Evolutionary conservation across 2,329 filamentous ascomycete genomes (phyloP), one percentile per base, ranked within the genome.

Genomic region (Neofusicoccum cordaticola): DNA sequence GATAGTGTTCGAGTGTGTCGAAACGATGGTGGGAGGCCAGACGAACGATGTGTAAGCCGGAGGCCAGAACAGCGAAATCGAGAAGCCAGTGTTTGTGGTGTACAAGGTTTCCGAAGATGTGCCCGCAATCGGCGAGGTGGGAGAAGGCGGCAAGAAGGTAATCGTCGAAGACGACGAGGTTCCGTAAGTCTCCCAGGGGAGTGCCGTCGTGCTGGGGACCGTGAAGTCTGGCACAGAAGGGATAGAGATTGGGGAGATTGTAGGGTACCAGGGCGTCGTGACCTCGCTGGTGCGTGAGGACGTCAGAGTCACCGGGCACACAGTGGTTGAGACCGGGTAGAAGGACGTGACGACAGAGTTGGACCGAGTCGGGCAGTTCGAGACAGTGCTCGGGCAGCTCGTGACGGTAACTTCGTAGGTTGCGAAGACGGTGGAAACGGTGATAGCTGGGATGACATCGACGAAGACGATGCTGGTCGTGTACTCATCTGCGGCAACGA

Each of bases 381-480:
- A 75, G 52, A 78, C 74, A 51, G 69, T 71, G 19, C 76, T 68
- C n/a, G 73, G 73, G 70, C 79, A 80, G 68, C 75, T 71, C 68
- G 71, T 75, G 69, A 80, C 71, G 48, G 80, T 82, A 67, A 81
- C 72, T 65, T 77, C 74, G 68, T 77, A 72, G 67, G 80, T 82
- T 65, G 73, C 72, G 70, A 77, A 80, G 71, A 78, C 75, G 53
- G 74, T 72, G 66, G 79, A 81, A 67, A 76, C 77, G 64, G 76
- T 75, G 64, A 74, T 70, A 42, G 74, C 75, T 2, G 74, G 72
- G 37, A 70, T 66, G 62, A 71, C 68, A 51, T 73, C 68, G 60
- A 75, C 68, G 17, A 60, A 35, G 60, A 74, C 37, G 31, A 65
- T 39, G 39, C 56, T 60, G 4, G 58, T 62, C 13, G 58, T 62